Conservation (phyloP, 352 stramenopile species). For the Phytophthora melonis region DNA sequence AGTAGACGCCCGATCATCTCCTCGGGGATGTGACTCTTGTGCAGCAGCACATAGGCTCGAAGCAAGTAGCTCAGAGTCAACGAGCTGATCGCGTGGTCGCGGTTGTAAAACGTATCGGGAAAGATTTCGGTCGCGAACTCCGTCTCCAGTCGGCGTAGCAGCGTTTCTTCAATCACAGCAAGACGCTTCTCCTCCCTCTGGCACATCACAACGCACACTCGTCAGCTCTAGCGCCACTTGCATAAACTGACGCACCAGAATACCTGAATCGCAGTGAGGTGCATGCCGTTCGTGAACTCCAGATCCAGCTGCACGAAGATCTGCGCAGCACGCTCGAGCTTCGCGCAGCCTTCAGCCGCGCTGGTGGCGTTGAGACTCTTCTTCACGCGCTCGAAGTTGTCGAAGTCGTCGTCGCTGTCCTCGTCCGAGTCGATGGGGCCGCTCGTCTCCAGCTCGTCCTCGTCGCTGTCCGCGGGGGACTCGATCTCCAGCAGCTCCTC, state of each 20-base stretch:
- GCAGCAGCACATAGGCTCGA: slow-evolving; percentile 76
- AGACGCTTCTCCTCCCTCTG: slow-evolving; percentile 80
- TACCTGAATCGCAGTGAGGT: slow-evolving; percentile 79
- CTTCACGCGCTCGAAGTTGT: slow-evolving; percentile 76
- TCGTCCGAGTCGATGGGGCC: slow-evolving; percentile 30
- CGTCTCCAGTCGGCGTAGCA: slow-evolving; percentile 79
- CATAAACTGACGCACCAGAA: neutral
- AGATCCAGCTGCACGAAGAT: slow-evolving; percentile 82
- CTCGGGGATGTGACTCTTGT: slow-evolving; percentile 82
- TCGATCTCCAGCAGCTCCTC: slow-evolving; percentile 82
- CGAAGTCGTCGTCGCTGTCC: slow-evolving; percentile 67
- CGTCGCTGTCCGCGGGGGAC: slow-evolving; percentile 40
- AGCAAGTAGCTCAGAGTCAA: slow-evolving; percentile 75
- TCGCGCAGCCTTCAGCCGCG: slow-evolving; percentile 68
- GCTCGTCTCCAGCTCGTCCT: slow-evolving; percentile 20
- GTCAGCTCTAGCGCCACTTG: neutral
- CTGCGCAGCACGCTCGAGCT: slow-evolving; percentile 77
- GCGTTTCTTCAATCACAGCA: slow-evolving; percentile 71
- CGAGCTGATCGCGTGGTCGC: slow-evolving; percentile 76
- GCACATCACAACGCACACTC: neutral
- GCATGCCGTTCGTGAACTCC: slow-evolving; percentile 76
- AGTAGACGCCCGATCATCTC: slow-evolving; percentile 84
- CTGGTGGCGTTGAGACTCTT: slow-evolving; percentile 43
- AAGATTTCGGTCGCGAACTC: slow-evolving; percentile 90
- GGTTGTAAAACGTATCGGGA: slow-evolving; percentile 89